Base-by-base conservation (phyloP, 768 basidiomycete genomes). In the Tricholoma sp. region DNA sequence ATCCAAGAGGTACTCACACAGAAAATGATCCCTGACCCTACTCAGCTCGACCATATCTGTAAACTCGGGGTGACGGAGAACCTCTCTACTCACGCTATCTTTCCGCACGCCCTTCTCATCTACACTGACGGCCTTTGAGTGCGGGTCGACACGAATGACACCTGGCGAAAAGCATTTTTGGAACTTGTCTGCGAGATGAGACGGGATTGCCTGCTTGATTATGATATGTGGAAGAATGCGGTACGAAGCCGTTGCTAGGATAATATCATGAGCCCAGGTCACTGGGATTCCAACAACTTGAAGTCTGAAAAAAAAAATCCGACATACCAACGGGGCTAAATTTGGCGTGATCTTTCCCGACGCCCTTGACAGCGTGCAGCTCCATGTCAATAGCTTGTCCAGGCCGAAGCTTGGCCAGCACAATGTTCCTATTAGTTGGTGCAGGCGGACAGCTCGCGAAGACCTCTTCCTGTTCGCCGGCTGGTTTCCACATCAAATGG, bases 281-380 rank as follows among this genome's bases (percentile, higher is more conserved):
- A n/a, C n/a, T n/a, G n/a, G n/a, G n/a, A n/a, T n/a, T n/a, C n/a
- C 3, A 12, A 28, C 28, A 28, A 44, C 18, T 31, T 52, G 15
- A 54, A 31, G 29, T 9, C 39, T 15, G 3, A 8, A 42, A 15
- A 42, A 15, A 42, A 6, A 45, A 45, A 4, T 31, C n/a, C 4
- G 5, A 73, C 82, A 55, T 63, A 91, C 94, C 93, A 52, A 98
- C 97, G 31, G 97, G 94, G 56, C 84, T 91, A 69, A 91, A 99
- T 68, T 99, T 99, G 47, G 97, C 94, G 64, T 99, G 96, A 59
- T 95, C 93, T 65, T 91, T 91, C 13, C 94, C 94, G 13, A 91
- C 83, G 12, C 93, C 91, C 65, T 98, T 98, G 58, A 94, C 76
- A 18, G 94, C 95, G 65, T 98, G 94, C 55, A 95, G 65, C 64